These are phyloP conservation scores for Pleoardoris graminearum DNA, from an alignment of 2,329 filamentous ascomycete species.

Conservation along the genomic window DNA sequence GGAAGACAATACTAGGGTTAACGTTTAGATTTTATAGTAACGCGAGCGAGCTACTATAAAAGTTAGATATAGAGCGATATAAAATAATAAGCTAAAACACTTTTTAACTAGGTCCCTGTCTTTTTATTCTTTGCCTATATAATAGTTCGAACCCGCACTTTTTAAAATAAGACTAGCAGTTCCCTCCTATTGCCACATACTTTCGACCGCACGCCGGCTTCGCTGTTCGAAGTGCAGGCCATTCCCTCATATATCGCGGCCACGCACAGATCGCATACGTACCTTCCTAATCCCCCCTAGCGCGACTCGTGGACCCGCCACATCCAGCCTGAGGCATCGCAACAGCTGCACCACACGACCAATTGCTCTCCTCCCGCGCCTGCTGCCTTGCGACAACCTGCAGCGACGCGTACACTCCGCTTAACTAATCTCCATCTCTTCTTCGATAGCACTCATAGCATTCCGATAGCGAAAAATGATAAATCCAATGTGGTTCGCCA, in stretches of 20 bases:
- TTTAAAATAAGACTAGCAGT: no score
- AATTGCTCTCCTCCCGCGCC: background rate
- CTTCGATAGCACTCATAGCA: background rate
- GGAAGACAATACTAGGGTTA: no score
- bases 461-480: background rate
- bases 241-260: background rate
- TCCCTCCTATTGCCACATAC: no score
- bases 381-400: slow-evolving; percentile 2
- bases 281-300: slow-evolving; percentile 2
- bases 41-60: no score
- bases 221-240: background rate
- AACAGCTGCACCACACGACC: background rate
- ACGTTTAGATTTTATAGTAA: no score
- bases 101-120: no score
- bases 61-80: no score
- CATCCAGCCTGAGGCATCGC: slow-evolving; percentile 4
- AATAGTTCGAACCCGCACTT: no score
- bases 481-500: background rate
- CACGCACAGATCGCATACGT: background rate
- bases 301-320: background rate
- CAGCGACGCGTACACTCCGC: slow-evolving; percentile 5
- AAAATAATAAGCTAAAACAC: no score
- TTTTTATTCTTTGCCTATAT: no score
- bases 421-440: background rate
- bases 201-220: background rate